Evolutionary conservation across 768 basidiomycete genomes (phyloP).

Genomic region (Boletus sp.): DNA sequence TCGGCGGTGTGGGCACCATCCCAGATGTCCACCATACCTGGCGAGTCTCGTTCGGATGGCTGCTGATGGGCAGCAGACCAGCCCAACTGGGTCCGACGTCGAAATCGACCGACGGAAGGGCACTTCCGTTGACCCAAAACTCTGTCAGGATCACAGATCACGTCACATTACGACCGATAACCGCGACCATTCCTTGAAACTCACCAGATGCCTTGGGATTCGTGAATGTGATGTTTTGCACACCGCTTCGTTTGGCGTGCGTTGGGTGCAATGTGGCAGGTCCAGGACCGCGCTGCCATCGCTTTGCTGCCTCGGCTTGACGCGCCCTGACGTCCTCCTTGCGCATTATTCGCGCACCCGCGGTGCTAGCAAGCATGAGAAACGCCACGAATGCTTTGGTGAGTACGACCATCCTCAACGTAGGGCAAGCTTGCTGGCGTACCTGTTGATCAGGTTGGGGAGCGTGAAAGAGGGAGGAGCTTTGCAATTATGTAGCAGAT

Average conservation of each 20-base stretch:
- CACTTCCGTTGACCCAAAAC: conserved; percentile 65
- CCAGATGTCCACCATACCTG: conserved; percentile 39
- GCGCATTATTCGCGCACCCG: conserved; percentile 21
- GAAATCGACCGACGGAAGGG: conserved; percentile 66
- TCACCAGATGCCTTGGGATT: conserved; percentile 62
- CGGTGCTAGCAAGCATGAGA: conserved; percentile 4
- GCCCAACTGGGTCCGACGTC: conserved; percentile 76
- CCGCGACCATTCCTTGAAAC: neutral
- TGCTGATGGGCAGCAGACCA: conserved; percentile 69
- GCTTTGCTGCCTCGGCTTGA: conserved; percentile 48
- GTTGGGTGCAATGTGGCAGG: neutral
- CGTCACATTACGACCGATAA: neutral
- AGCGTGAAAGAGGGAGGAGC: neutral
- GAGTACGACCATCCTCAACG: conserved; percentile 14
- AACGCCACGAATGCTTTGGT: conserved; percentile 1
- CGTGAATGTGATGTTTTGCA: conserved; percentile 68
- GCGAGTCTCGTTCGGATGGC: conserved; percentile 56
- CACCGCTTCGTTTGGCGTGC: conserved; percentile 13
- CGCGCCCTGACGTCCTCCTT: conserved; percentile 43
- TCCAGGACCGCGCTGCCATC: conserved; percentile 25
- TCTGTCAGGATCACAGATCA: conserved; percentile 34
- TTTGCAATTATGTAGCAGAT: neutral
- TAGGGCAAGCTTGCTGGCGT: neutral
- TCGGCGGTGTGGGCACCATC: no score
- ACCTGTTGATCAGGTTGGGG: neutral